Evolutionary conservation across 2,329 filamentous ascomycete species (phyloP), one percentile per base, ranked within the genome.

Genomic region (Botrytis fabae): DNA sequence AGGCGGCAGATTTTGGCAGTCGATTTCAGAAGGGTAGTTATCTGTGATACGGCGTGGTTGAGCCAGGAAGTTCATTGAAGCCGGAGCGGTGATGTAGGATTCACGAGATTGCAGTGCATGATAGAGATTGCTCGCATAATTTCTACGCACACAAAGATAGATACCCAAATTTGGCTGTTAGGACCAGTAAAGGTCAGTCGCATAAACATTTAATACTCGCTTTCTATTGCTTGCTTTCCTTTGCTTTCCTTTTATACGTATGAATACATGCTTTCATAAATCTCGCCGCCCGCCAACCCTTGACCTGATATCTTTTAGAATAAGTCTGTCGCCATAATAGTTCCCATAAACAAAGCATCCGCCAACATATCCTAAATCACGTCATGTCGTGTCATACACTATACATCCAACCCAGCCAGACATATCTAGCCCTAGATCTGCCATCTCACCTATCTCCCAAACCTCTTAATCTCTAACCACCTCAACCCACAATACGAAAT

Each of bases 1-100:
- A 92, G 80, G 92, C 94, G 7, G 89, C 90, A 25, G 92, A 94
- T 78, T 97, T 98, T 83, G 91, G 92, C 28, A 79, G 74, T 69
- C 73, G 80, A 32, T 80, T 81, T 75, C 78, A 80, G 70, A 80
- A 80, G n/a, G 80, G 80, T 38, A 90, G 85, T 28, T 91, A 85
- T 77, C 79, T 91, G 73, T 90, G 78, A 81, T 72, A 32, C 2
- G 7, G 10, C n/a, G n/a, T 25, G 35, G 5, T 44, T n/a, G n/a
- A 69, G 18, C 48, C 25, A 42, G 10, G 48, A 57, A 69, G 38
- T 16, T 10, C 6, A 14, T 18, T 40, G 0, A 10, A 32, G 32
- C 12, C n/a, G 22, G 16, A 57, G 51, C 18, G 28, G 25, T 32
- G 35, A 40, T 57, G 5, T 57, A 38, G 22, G 10, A 10, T 25